Conservation (phyloP, 2,329 filamentous ascomycete species). For the Penicillium sp. region DNA sequence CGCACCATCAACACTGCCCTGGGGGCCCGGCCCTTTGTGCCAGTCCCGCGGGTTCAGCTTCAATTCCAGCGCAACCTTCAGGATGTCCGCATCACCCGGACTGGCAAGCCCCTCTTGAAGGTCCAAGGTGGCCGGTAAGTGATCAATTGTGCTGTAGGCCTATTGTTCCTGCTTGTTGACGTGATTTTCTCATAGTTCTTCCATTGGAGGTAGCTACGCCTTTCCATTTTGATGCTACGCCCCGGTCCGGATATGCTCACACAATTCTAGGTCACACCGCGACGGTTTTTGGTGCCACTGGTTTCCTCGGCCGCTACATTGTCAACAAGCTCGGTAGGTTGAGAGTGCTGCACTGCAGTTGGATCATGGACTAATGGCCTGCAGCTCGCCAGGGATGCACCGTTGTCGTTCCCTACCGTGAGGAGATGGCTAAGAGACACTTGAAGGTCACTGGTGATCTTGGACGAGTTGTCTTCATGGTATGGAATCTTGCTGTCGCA, state of each 20-base stretch:
- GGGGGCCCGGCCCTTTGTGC: conserved; percentile 31
- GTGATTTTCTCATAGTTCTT: conserved; percentile 50
- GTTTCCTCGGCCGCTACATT: conserved; percentile 91
- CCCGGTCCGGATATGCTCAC: conserved; percentile 21
- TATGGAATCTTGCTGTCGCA: conserved; percentile 29
- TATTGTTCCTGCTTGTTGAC: conserved; percentile 19
- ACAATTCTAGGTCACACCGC: conserved; percentile 68
- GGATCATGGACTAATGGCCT: conserved; percentile 19
- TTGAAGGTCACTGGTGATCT: conserved; percentile 93
- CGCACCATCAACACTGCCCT: conserved; percentile 37
- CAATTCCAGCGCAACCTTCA: conserved; percentile 48
- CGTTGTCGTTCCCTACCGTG: conserved; percentile 83
- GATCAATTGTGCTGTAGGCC: conserved; percentile 10
- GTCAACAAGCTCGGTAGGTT: conserved; percentile 77
- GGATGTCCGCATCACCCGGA: conserved; percentile 87
- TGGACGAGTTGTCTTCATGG: conserved; percentile 77
- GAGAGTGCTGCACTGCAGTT: not conserved
- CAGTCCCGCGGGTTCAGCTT: conserved; percentile 32
- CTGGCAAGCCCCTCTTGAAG: conserved; percentile 88
- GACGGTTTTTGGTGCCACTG: conserved; percentile 95
- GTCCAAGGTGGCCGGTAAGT: conserved; percentile 78
- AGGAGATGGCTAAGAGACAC: conserved; percentile 97
- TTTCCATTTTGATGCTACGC: conserved; percentile 14
- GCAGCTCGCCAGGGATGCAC: conserved; percentile 86
- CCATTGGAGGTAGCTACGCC: conserved; percentile 63